A percentile compares a stretch with the other conserved stretches of the same genome.
Evolutionary conservation across 139 green algal genomes (phyloP).

Genomic region (Dunaliella primolecta): DNA sequence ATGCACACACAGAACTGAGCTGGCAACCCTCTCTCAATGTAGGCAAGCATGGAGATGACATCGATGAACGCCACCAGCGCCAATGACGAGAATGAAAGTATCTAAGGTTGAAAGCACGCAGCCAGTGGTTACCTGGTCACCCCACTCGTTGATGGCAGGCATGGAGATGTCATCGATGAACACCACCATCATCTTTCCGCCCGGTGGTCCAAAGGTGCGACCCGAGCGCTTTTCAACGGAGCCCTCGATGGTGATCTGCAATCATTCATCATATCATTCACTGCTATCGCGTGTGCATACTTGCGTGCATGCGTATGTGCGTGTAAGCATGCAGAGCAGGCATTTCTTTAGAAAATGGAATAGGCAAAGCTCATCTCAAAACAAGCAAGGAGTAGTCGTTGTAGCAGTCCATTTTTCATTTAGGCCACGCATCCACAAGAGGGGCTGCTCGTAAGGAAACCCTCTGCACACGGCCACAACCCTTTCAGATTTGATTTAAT

Average conservation of each 20-base stretch:
- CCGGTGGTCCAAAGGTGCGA: slow-evolving; percentile 85
- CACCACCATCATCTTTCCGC: slow-evolving; percentile 82
- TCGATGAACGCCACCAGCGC: slow-evolving; percentile 92
- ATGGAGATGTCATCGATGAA: slow-evolving; percentile 94
- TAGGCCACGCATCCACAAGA: too few species aligned
- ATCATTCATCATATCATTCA: too few species aligned
- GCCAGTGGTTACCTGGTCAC: slow-evolving; percentile 90
- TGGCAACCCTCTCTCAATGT: slow-evolving; percentile 97
- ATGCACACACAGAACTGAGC: too few species aligned
- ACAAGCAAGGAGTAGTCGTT: too few species aligned
- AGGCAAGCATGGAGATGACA: slow-evolving; percentile 87
- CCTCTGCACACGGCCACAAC: too few species aligned
- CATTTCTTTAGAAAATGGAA: not conserved
- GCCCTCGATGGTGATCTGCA: slow-evolving; percentile 73
- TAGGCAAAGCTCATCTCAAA: too few species aligned
- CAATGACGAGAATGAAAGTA: too few species aligned
- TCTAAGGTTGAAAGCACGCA: too few species aligned
- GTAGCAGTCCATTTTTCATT: too few species aligned
- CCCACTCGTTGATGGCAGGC: slow-evolving; percentile 93
- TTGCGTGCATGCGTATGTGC: not conserved
- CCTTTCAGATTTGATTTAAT: too few species aligned
- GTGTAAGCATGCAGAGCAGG: not conserved
- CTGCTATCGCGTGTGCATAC: slow-evolving; percentile 4
- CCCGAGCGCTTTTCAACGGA: slow-evolving; percentile 92
- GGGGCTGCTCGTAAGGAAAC: too few species aligned